A percentile compares a stretch with the other conserved stretches of the same genome.
phyloP scores from a whole-genome alignment of 164 flowering plant species.

The Stephania cephalantha region DNA sequence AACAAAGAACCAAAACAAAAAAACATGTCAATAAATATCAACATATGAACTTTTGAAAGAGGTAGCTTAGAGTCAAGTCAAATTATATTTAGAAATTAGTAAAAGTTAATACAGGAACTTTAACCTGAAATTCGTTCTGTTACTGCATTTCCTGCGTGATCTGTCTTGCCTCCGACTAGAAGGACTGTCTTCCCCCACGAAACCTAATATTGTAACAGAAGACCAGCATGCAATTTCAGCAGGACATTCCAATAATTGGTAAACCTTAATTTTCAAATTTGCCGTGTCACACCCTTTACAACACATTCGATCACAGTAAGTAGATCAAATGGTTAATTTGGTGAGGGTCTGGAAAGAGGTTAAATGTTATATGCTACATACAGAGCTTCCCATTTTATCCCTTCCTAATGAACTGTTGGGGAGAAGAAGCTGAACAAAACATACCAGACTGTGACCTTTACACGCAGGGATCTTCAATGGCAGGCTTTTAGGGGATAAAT shows the following conservation, averaged over 20 bases:
- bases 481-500: constrained; percentile 79
- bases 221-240: constrained; percentile 12
- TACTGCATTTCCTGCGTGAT: constrained; percentile 51
- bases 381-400: not conserved
- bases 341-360: not conserved
- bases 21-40: constrained; percentile 2
- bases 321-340: not conserved
- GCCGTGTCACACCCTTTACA: not conserved
- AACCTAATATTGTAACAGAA: constrained; percentile 41
- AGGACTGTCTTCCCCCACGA: constrained; percentile 92
- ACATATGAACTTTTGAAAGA: not conserved
- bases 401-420: not conserved
- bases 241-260: constrained; percentile 4
- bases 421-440: not conserved
- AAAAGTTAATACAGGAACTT: constrained; percentile 7
- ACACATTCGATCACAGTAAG: not conserved
- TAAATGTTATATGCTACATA: not conserved
- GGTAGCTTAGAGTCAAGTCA: not conserved
- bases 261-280: not conserved
- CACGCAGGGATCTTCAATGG: constrained; percentile 92
- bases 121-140: constrained; percentile 78
- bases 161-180: constrained; percentile 83
- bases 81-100: not conserved
- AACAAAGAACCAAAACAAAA: not conserved
- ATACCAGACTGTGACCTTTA: constrained; percentile 91